Percentiles rank a stretch among this genome's conserved stretches.
These are phyloP conservation scores for Ordospora colligata DNA, from an alignment of 371 early-diverging fungal genomes.

Conservation along the genomic window DNA sequence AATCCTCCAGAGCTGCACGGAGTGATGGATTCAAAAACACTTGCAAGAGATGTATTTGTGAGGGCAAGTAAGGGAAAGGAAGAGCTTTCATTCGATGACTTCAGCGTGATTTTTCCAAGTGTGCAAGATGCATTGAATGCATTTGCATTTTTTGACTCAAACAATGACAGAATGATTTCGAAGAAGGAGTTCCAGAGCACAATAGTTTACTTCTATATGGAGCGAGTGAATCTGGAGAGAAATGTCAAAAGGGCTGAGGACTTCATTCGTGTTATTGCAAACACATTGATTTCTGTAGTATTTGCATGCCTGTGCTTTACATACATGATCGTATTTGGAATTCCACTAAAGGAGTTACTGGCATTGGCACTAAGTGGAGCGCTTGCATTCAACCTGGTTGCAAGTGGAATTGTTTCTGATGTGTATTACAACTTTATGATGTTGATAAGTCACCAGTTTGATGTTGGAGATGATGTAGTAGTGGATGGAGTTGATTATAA, in stretches of 20 bases:
- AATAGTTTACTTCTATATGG: constrained; percentile 55
- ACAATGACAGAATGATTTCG: constrained; percentile 36
- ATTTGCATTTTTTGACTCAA: constrained; percentile 57
- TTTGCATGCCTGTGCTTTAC: constrained; percentile 39
- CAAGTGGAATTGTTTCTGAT: constrained; percentile 51
- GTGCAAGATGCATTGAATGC: constrained; percentile 56
- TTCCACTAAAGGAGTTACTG: constrained; percentile 53
- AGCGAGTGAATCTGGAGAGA: constrained; percentile 56
- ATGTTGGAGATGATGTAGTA: constrained; percentile 61
- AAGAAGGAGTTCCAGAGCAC: constrained; percentile 60
- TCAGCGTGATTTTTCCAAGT: constrained; percentile 56
- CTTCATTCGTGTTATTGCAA: constrained; percentile 52
- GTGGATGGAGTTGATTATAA: constrained; percentile 52
- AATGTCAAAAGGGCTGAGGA: constrained; percentile 38
- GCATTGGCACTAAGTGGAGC: constrained; percentile 58
- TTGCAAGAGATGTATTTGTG: constrained; percentile 57
- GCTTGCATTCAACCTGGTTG: constrained; percentile 55
- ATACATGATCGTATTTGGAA: constrained; percentile 57
- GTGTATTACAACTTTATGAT: constrained; percentile 54
- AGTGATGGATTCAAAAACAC: constrained; percentile 47
- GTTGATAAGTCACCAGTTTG: constrained; percentile 61
- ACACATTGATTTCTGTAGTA: constrained; percentile 32
- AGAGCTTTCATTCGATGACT: constrained; percentile 49
- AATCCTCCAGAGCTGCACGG: constrained; percentile 51
- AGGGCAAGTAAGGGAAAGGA: constrained; percentile 45